Evolutionary conservation across 331 rosid genomes (phyloP), one percentile per base, ranked within the genome.

Genomic region (Pyrus hybrid): DNA sequence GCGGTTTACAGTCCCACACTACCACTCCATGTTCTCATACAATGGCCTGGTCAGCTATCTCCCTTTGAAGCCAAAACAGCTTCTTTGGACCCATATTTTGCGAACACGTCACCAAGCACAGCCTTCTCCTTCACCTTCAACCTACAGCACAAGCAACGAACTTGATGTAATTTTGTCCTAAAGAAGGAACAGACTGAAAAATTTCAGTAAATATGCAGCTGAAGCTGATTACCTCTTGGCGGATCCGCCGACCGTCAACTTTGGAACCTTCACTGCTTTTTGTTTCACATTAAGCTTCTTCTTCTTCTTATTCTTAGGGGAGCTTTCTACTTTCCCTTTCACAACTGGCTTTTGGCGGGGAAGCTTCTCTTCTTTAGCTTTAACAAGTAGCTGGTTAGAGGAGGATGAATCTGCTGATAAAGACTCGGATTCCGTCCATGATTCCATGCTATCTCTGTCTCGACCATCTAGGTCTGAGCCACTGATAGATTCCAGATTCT

Each of bases 91-190:
- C 96, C 92, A 47, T 94, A 94, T 80, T 90, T 94, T 25, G 97
- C 86, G 82, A 90, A 84, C 80, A 90, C 99, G 43, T 87, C 93
- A 67, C 51, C 83, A 12, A 92, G 79, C 54, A 89, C 81, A 64
- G 97, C 93, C 89, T 87, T 90, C 85, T 94, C 99, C 84, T 80
- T 90, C 56, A 87, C 72, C 92, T 78, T 94, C 76, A 94, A 81
- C 92, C 99, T 92, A 91, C 83, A 81, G 13, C 33, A 67, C 74
- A 73, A 74, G 75, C 77, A 74, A 80, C 58, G 21, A 61, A 47
- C 71, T 26, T 32, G 25, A 16, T 20, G 37, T 74, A 11, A 45
- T 20, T 28, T 17, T 2, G 21, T 43, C 70, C 37, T 57, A 76
- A 72, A 70, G 58, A 32, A 21, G 75, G 12, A 60, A 76, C 54